A percentile compares a stretch with the other conserved stretches of the same genome.
phyloP scores from a whole-genome alignment of 1,284 basidiomycete genomes.

The Leccinum cinnamomeum region DNA sequence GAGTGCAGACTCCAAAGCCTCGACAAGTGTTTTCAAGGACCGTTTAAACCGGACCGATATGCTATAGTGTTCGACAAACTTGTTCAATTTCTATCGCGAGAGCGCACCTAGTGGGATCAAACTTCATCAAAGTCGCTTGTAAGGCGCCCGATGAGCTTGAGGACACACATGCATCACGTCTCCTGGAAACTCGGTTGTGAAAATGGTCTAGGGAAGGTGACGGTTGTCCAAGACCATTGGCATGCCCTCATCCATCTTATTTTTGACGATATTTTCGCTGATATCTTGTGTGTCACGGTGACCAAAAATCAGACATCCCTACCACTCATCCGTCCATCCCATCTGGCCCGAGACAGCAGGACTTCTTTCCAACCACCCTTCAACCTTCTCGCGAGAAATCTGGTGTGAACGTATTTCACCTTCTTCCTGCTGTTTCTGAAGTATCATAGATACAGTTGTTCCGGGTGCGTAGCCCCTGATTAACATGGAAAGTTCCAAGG shows the following conservation, averaged over 20 bases:
- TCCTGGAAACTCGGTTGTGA: constrained; percentile 17
- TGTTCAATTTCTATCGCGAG: neutral
- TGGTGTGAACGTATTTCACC: neutral
- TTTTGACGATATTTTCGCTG: constrained; percentile 8
- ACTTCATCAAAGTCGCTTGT: constrained; percentile 6
- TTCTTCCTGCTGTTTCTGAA: neutral
- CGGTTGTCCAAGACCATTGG: neutral
- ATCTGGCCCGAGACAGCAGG: neutral
- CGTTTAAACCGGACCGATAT: constrained; percentile 30
- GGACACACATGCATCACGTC: constrained; percentile 16
- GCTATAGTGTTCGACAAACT: constrained; percentile 23
- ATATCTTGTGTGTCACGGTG: neutral
- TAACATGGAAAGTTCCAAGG: neutral
- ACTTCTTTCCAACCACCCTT: neutral
- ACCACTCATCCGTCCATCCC: neutral
- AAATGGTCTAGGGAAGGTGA: constrained; percentile 19
- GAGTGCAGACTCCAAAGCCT: constrained; percentile 28
- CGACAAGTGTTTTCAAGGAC: constrained; percentile 34
- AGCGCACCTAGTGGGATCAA: constrained; percentile 25
- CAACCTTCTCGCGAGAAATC: neutral
- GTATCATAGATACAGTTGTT: neutral
- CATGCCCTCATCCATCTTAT: constrained; percentile 6
- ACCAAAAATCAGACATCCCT: neutral
- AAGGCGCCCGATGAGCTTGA: constrained; percentile 25
- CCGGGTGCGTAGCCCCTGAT: neutral